Evolutionary conservation across 2,329 filamentous ascomycete genomes (phyloP).

Genomic region (Parastagonospora nodorum): DNA sequence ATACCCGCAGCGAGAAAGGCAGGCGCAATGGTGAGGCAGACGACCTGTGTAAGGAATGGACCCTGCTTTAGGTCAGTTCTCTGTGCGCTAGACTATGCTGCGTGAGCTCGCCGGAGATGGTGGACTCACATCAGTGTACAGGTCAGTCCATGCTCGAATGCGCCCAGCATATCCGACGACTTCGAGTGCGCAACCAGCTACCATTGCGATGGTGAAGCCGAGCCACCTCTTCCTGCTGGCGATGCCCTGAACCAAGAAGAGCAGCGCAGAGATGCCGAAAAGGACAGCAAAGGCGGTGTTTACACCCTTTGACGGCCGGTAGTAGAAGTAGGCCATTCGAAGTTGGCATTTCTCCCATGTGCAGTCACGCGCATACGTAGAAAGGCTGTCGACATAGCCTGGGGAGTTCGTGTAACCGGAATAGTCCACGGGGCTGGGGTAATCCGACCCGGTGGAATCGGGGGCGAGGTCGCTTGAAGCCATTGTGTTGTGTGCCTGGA

Average conservation of each 20-base stretch:
- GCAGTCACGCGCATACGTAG: conserved; percentile 28
- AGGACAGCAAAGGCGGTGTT: conserved; percentile 51
- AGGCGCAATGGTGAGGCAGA: conserved; percentile 61
- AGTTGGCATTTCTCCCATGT: conserved; percentile 49
- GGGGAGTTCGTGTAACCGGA: not conserved
- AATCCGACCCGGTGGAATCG: too few relatives aligned
- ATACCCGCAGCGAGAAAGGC: conserved; percentile 67
- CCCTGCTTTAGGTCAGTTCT: conserved; percentile 35
- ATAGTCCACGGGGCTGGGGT: not conserved
- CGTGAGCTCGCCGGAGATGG: too few relatives aligned
- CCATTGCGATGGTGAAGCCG: conserved; percentile 56
- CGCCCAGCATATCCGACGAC: conserved; percentile 68
- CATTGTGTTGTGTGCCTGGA: too few relatives aligned
- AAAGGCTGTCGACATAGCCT: too few relatives aligned
- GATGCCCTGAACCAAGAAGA: conserved; percentile 46
- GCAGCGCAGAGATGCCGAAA: conserved; percentile 49
- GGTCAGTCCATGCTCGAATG: conserved; percentile 62
- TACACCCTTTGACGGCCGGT: conserved; percentile 49
- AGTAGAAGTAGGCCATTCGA: conserved; percentile 49
- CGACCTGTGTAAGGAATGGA: conserved; percentile 70
- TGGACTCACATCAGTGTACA: conserved; percentile 53
- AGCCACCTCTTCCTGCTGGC: conserved; percentile 44
- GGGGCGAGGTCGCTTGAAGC: too few relatives aligned
- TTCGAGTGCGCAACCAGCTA: conserved; percentile 62
- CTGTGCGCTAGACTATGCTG: too few relatives aligned